Base-by-base conservation (phyloP, 192 early-diverging fungal species). In the Pilobolus umbonatus region DNA sequence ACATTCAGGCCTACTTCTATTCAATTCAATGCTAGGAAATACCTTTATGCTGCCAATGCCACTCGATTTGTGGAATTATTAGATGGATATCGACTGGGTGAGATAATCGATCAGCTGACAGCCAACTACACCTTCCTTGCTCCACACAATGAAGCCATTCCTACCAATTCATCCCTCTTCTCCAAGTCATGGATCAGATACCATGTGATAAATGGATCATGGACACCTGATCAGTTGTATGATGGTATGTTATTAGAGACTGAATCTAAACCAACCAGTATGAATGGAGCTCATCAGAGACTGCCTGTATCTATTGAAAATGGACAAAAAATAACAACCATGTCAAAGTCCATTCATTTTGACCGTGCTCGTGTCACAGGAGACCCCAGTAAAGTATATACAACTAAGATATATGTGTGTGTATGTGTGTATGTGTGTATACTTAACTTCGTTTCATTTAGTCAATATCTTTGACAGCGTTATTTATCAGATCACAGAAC, bases 41-140 rank as follows among this genome's bases (percentile, higher is more conserved):
- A 82, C 29, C 75, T 90, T 28, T 63, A 82, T 26, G 88, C 87
- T 5, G 58, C 88, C 15, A 85, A 86, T 57, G 84, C 86, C 0
- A 85, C 86, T 1, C 64, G 55, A 39, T 88, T 88, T 69, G 81
- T 82, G 8, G 61, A 69, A 10, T 65, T 72, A 2, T 40, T 88
- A 38, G 76, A 81, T 46, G 71, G 83, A 40, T 59, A 71, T 19
- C 78, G 80, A 3, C 64, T 88, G 19, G 67, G 55, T 25, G 59
- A 72, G 54, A 83, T 83, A 50, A 73, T 90, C 21, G 81, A 85
- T 34, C 54, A 78, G 0, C 62, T 71, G 3, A 68, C 61, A 34
- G 61, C 63, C 30, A 74, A 78, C 43, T 74, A 79, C 45, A 90
- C 87, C 1, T 69, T 90, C 28, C 75, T 90, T 34, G 87, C 79